Evolutionary conservation across 306 rosid species (phyloP).

Genomic region (Castanea mollissima): DNA sequence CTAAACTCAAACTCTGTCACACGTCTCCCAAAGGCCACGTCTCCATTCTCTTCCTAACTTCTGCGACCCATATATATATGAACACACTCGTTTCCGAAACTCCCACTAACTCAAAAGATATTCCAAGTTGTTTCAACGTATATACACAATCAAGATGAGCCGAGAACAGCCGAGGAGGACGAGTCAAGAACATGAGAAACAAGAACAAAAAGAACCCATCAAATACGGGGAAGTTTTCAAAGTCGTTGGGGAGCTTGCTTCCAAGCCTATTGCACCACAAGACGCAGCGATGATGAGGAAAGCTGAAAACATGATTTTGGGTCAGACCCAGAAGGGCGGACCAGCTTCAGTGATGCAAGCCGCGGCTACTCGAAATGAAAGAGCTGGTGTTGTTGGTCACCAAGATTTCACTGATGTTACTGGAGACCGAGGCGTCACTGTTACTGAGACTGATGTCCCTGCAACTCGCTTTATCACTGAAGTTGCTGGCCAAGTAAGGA

Average conservation of each 20-base stretch:
- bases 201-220: constrained; percentile 36
- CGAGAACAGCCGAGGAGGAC: constrained; percentile 49
- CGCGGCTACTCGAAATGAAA: constrained; percentile 57
- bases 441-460: constrained; percentile 43
- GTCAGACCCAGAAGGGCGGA: constrained; percentile 57
- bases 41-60: neutral
- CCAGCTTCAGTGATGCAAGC: constrained; percentile 65
- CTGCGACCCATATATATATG: no score
- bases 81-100: neutral
- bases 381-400: constrained; percentile 47
- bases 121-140: neutral
- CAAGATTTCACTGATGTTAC: constrained; percentile 41
- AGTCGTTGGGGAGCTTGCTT: constrained; percentile 56
- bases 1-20: neutral
- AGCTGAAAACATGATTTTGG: constrained; percentile 53
- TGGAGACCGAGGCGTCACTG: constrained; percentile 50
- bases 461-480: constrained; percentile 63
- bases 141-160: constrained; percentile 39
- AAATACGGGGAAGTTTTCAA: constrained; percentile 65
- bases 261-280: constrained; percentile 53
- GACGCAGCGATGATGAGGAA: constrained; percentile 89
- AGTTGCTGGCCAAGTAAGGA: constrained; percentile 61
- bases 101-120: neutral
- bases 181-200: constrained; percentile 3
- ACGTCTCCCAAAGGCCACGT: neutral